phyloP scores from a whole-genome alignment of 2,329 filamentous ascomycete species.

The Calonectria crousiana region DNA sequence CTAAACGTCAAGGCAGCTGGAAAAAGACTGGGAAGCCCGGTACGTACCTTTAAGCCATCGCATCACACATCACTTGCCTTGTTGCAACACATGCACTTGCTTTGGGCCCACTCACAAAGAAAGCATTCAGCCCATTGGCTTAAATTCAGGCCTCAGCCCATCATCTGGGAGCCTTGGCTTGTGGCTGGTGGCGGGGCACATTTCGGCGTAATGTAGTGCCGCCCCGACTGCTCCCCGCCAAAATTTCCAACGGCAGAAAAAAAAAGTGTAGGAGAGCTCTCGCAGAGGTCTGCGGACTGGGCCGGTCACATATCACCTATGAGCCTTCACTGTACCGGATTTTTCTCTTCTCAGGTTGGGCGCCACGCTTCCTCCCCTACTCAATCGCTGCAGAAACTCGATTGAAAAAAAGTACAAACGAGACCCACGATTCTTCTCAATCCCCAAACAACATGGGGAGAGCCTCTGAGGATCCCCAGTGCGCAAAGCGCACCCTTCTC shows the following conservation, averaged over 20 bases:
- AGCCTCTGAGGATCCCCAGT: constrained; percentile 48
- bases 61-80: constrained; percentile 7
- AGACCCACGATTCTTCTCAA: not conserved
- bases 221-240: constrained; percentile 45
- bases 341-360: not conserved
- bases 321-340: constrained; percentile 10
- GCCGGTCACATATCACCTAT: not conserved
- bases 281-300: constrained; percentile 23
- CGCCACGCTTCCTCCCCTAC: not conserved
- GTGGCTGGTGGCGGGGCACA: constrained; percentile 25
- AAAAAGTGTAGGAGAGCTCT: constrained; percentile 43
- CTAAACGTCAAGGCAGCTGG: constrained; percentile 28
- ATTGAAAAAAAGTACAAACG: not conserved
- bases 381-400: not conserved
- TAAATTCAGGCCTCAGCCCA: not conserved
- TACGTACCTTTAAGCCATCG: constrained; percentile 22
- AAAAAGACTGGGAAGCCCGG: constrained; percentile 24
- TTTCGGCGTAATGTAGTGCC: constrained; percentile 31
- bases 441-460: constrained; percentile 28
- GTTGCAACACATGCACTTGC: constrained; percentile 8
- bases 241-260: constrained; percentile 49
- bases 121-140: constrained; percentile 24
- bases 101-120: constrained; percentile 5
- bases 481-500: constrained; percentile 63
- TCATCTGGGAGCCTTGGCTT: constrained; percentile 13